These are phyloP conservation scores for Flaveria ramosissima DNA, from an alignment of 129 eudicot species.

Conservation along the genomic window DNA sequence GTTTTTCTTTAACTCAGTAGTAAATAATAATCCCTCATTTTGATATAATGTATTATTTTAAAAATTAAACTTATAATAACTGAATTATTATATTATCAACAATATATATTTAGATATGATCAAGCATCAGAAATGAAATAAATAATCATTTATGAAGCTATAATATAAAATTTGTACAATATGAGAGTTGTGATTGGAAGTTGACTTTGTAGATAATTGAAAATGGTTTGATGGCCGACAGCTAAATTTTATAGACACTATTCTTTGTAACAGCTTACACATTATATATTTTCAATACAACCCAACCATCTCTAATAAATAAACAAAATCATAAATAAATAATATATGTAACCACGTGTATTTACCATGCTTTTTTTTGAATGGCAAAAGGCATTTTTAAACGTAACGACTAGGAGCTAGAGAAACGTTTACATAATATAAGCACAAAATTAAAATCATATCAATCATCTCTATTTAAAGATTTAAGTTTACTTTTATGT, in stretches of 20 bases:
- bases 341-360: background rate
- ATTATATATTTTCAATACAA: background rate
- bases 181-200: conserved; percentile 33
- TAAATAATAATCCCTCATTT: too few relatives aligned
- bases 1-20: background rate
- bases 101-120: background rate
- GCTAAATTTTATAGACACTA: conserved; percentile 25
- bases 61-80: too few relatives aligned
- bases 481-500: too few relatives aligned
- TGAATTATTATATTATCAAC: too few relatives aligned
- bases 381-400: too few relatives aligned
- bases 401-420: too few relatives aligned
- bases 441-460: too few relatives aligned
- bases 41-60: background rate
- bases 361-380: too few relatives aligned
- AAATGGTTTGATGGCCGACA: conserved; percentile 33
- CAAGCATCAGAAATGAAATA: background rate
- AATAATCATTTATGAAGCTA: background rate
- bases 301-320: background rate
- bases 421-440: too few relatives aligned
- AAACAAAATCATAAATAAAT: background rate
- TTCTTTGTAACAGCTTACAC: conserved; percentile 4
- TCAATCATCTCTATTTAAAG: too few relatives aligned
- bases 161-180: conserved; percentile 19
- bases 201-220: conserved; percentile 24